phyloP scores from a whole-genome alignment of 2,329 filamentous ascomycete species.

The Pseudonectria buxi region DNA sequence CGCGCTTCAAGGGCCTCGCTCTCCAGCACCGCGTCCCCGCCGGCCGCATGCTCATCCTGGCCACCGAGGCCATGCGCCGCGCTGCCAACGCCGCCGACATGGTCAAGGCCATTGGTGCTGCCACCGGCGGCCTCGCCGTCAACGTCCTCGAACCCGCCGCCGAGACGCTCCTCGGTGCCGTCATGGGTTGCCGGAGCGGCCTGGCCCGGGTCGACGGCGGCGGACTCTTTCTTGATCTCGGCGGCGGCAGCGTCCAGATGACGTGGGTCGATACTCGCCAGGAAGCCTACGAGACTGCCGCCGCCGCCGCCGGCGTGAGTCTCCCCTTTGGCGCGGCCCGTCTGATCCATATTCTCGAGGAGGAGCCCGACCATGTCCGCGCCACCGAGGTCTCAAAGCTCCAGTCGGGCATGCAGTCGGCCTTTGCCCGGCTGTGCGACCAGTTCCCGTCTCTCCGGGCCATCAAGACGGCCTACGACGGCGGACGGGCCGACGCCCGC shows the following conservation, averaged over 20 bases:
- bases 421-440: slow-evolving; percentile 48
- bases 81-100: slow-evolving; percentile 68
- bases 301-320: slow-evolving; percentile 49
- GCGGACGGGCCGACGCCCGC: slow-evolving; percentile 26
- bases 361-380: slow-evolving; percentile 32
- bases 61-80: slow-evolving; percentile 82
- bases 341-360: slow-evolving; percentile 43
- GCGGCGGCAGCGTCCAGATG: slow-evolving; percentile 64
- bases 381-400: slow-evolving; percentile 49
- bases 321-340: slow-evolving; percentile 57
- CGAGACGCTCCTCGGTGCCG: slow-evolving; percentile 74
- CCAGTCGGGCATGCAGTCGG: slow-evolving; percentile 47
- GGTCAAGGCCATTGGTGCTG: slow-evolving; percentile 53
- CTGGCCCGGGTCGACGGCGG: slow-evolving; percentile 53
- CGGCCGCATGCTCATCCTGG: slow-evolving; percentile 65
- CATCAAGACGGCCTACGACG: slow-evolving; percentile 29
- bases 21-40: slow-evolving; percentile 59
- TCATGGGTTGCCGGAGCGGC: slow-evolving; percentile 71
- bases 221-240: slow-evolving; percentile 80
- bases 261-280: slow-evolving; percentile 50
- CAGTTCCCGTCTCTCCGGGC: slow-evolving; percentile 44
- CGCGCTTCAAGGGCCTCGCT: slow-evolving; percentile 67
- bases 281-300: slow-evolving; percentile 42
- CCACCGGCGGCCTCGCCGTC: slow-evolving; percentile 59
- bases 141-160: slow-evolving; percentile 69